Evolutionary conservation across 352 stramenopile genomes (phyloP).

Genomic region (Globisporangium perplexum): DNA sequence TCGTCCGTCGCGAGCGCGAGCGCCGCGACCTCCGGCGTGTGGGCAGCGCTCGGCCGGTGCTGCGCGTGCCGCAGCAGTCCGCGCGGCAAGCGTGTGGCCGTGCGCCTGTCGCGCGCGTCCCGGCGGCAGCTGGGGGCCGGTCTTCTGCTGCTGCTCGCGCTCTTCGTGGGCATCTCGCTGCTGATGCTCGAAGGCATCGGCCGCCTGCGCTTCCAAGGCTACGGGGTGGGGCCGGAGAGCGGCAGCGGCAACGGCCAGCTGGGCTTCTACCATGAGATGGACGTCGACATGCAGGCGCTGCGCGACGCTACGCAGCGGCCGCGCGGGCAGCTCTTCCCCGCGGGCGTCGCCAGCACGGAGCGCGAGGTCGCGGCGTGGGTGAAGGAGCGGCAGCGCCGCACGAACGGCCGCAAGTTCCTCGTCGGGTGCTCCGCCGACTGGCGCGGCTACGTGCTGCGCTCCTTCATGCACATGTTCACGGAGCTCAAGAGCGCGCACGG

Average conservation of each 20-base stretch:
- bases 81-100: slow-evolving; percentile 2
- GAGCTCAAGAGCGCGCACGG: slow-evolving; percentile 53
- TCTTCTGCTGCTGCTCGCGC: slow-evolving; percentile 12
- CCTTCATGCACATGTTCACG: slow-evolving; percentile 61
- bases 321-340: slow-evolving; percentile 36
- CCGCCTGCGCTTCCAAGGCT: slow-evolving; percentile 46
- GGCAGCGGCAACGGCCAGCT: slow-evolving; percentile 42
- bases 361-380: slow-evolving; percentile 63
- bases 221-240: slow-evolving; percentile 21
- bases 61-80: not conserved
- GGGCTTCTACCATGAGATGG: slow-evolving; percentile 80
- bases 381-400: slow-evolving; percentile 46
- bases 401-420: slow-evolving; percentile 68
- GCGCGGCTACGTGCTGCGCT: slow-evolving; percentile 59
- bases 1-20: too few relatives aligned
- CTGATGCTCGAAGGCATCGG: slow-evolving; percentile 40
- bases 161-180: slow-evolving; percentile 21
- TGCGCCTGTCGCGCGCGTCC: slow-evolving; percentile 1
- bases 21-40: not conserved
- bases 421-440: slow-evolving; percentile 59
- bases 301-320: slow-evolving; percentile 25
- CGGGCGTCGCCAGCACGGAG: slow-evolving; percentile 22
- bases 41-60: not conserved
- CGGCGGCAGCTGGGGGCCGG: not conserved
- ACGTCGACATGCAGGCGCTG: slow-evolving; percentile 58